Base-by-base conservation (phyloP, 495 filamentous ascomycete species). In the Hamigera avellanea region DNA sequence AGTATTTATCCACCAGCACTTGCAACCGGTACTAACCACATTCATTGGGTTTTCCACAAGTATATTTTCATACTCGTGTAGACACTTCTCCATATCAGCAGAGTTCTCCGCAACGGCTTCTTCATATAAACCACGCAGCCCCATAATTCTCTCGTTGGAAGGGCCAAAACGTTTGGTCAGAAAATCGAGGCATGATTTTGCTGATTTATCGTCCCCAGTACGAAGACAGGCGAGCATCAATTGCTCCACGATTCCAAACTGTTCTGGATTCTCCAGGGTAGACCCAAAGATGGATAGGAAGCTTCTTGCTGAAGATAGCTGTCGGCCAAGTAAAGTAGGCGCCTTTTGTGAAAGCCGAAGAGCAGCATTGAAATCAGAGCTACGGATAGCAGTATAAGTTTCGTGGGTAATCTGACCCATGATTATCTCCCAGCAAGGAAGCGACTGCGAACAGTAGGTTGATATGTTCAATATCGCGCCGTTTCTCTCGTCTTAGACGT, bases 161-260 rank as follows among this genome's bases (percentile, higher is more conserved):
- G 67, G 59, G 26, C 89, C 86, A 53, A 98, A 96, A 14, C 91
- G 84, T 19, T 64, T 62, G 6, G 73, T 77, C 30, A 98, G 67
- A 21, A 70, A 72, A 51, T 80, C 71, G 7, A 96, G 75, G 49
- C 81, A 87, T 39, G 66, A 44, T 35, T 74, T 70, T 9, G 91
- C 91, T 31, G 83, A 75, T 42, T 67, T 56, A 43, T 94, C 83
- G 51, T 96, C 84, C 13, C 84, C 80, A 6, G 83, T 86, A 4
- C 81, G 80, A n/a, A 96, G 68, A 50, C 81, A 91, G 7, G 87
- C 76, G 13, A 89, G 61, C 36, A 95, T 58, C 17, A 95, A 72
- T 52, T 89, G 85, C 57, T 96, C 91, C 50, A 86, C 79, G n/a
- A 61, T 67, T 2, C 69, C 66, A 83, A 87, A 96, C 51, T 78